phyloP scores from a whole-genome alignment of 352 stramenopile species.

The Paralagenidium karlingii region DNA sequence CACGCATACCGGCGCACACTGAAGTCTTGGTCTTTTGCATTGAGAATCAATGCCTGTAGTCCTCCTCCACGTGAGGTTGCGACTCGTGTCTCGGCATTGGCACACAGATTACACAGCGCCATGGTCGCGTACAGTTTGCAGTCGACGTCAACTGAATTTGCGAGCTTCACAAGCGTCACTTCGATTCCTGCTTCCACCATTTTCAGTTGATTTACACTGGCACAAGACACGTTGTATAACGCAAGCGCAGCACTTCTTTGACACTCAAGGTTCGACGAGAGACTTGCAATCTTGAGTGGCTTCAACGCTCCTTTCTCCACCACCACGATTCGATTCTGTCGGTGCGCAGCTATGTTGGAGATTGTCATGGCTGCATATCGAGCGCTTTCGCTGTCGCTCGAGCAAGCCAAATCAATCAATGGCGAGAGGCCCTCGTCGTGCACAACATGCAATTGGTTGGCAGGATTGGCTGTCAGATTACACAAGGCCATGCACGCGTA shows the following conservation, averaged over 20 bases:
- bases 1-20: conserved; percentile 84
- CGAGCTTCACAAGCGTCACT: conserved; percentile 76
- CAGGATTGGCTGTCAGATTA: conserved; percentile 87
- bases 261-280: conserved; percentile 77
- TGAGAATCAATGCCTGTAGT: conserved; percentile 85
- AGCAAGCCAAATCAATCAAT: conserved; percentile 69
- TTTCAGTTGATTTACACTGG: conserved; percentile 80
- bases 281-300: conserved; percentile 70
- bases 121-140: conserved; percentile 92
- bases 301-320: conserved; percentile 73
- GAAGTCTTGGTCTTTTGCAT: conserved; percentile 80
- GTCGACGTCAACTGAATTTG: conserved; percentile 78
- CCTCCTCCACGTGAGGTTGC: conserved; percentile 82
- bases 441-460: conserved; percentile 86
- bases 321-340: conserved; percentile 79
- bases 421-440: conserved; percentile 52
- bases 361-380: conserved; percentile 91
- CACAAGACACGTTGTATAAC: conserved; percentile 93
- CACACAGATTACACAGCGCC: conserved; percentile 92
- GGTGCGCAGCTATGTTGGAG: conserved; percentile 86
- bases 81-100: conserved; percentile 85
- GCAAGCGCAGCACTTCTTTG: conserved; percentile 85
- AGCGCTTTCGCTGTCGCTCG: conserved; percentile 59
- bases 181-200: conserved; percentile 86
- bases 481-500: conserved; percentile 91